These are phyloP conservation scores for Penicillium psychrosexuale DNA, from an alignment of 2,329 filamentous ascomycete species.

Conservation along the genomic window DNA sequence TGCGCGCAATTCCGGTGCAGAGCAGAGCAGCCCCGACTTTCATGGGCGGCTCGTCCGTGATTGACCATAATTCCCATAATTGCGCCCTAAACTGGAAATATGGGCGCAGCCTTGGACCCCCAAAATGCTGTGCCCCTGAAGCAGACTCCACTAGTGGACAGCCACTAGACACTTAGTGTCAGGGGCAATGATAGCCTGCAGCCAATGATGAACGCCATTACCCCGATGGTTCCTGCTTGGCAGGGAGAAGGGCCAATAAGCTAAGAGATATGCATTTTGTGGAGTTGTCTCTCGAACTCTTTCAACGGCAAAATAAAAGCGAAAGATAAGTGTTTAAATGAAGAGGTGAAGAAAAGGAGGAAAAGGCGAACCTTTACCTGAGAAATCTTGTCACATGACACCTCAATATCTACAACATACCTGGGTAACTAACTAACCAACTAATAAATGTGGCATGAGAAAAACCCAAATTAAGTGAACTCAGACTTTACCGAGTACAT, in stretches of 20 bases:
- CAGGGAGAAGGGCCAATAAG: conserved; percentile 17
- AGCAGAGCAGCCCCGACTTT: background rate
- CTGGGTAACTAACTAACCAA: too few species aligned
- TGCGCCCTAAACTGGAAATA: conserved; percentile 1
- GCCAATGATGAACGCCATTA: conserved; percentile 12
- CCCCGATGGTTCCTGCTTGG: conserved; percentile 25
- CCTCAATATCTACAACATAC: background rate
- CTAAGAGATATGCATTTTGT: conserved; percentile 4
- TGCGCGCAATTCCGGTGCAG: background rate
- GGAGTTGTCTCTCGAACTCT: conserved; percentile 6
- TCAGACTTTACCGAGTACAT: background rate
- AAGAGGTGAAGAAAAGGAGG: background rate
- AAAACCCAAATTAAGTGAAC: background rate
- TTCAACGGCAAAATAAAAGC: conserved; percentile 1
- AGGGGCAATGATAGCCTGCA: conserved; percentile 12
- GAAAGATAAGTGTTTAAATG: background rate
- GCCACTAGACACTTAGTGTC: conserved; percentile 16
- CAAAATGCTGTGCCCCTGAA: conserved; percentile 13
- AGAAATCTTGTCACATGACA: background rate
- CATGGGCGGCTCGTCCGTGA: conserved; percentile 10
- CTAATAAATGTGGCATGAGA: background rate
- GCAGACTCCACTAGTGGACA: conserved; percentile 11
- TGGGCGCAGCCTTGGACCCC: conserved; percentile 2
- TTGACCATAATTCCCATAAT: conserved; percentile 1
- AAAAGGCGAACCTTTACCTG: background rate